Conservation (phyloP, 495 filamentous ascomycete species). For the Hyaloscypha finlandica region DNA sequence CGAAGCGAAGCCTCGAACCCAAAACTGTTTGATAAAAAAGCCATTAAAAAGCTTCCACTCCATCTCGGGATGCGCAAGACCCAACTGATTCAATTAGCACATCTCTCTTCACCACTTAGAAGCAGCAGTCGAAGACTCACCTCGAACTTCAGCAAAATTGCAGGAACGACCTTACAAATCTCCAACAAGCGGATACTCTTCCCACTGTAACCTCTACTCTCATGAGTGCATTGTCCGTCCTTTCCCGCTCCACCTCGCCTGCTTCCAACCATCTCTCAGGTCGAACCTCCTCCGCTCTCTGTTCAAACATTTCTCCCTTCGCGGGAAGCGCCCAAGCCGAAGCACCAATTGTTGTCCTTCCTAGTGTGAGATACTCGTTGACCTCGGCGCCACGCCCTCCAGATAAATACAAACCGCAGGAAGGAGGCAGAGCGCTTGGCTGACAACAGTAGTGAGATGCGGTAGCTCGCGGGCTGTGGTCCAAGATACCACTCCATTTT, state of each 20-base stretch:
- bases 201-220: background rate
- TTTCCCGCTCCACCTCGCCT: background rate
- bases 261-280: conserved; percentile 4
- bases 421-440: too few relatives aligned
- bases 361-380: too few relatives aligned
- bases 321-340: too few relatives aligned
- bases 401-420: too few relatives aligned
- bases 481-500: conserved; percentile 28
- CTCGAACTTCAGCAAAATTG: background rate
- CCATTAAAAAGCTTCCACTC: background rate
- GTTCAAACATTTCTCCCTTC: background rate
- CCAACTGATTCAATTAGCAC: background rate
- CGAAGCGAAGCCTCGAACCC: background rate
- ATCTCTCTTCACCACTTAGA: background rate
- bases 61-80: background rate
- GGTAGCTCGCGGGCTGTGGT: conserved; percentile 15
- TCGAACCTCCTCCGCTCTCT: background rate
- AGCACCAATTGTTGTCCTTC: too few relatives aligned
- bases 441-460: background rate
- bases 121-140: background rate
- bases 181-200: background rate
- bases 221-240: background rate
- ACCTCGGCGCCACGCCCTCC: too few relatives aligned
- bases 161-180: background rate
- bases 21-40: background rate